phyloP scores from a whole-genome alignment of 1,284 basidiomycete genomes.

The Cryptococcus jaspeensis region DNA sequence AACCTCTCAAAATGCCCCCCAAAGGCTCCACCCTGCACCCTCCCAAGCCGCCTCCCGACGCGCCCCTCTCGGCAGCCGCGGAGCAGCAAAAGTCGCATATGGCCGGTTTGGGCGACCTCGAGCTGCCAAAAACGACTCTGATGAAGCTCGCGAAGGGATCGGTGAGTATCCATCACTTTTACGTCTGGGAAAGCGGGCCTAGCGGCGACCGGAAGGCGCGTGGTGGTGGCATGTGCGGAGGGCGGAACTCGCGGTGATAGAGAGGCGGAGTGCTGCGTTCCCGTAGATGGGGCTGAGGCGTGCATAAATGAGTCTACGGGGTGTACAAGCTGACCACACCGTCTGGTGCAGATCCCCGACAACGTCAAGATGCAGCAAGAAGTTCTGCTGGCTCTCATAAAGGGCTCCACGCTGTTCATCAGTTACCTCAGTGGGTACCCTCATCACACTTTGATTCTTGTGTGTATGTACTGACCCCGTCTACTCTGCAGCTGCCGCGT shows the following conservation, averaged over 20 bases:
- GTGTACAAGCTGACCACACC: neutral
- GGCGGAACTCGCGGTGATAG: neutral
- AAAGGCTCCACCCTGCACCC: constrained; percentile 27
- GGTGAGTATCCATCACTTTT: no score
- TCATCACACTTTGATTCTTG: neutral
- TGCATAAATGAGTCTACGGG: neutral
- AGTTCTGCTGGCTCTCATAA: constrained; percentile 72
- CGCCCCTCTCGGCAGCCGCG: constrained; percentile 22
- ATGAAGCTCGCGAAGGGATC: constrained; percentile 74
- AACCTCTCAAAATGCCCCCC: constrained; percentile 26
- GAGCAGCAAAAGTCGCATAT: constrained; percentile 36
- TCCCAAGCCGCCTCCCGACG: constrained; percentile 14
- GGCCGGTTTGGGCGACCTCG: constrained; percentile 69
- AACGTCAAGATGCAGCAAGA: constrained; percentile 84
- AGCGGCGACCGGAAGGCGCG: no score
- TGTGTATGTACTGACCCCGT: constrained; percentile 3
- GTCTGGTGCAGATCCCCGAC: constrained; percentile 70
- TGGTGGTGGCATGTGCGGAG: neutral
- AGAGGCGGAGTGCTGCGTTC: neutral
- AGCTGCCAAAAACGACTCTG: constrained; percentile 75
- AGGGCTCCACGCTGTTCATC: constrained; percentile 86
- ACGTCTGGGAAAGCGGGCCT: no score
- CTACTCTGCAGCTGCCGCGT: constrained; percentile 63
- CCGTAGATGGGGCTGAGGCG: neutral
- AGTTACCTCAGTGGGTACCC: constrained; percentile 72